Conservation (phyloP, 805 yeast species). For the Myxozyma vanderwaltii region DNA sequence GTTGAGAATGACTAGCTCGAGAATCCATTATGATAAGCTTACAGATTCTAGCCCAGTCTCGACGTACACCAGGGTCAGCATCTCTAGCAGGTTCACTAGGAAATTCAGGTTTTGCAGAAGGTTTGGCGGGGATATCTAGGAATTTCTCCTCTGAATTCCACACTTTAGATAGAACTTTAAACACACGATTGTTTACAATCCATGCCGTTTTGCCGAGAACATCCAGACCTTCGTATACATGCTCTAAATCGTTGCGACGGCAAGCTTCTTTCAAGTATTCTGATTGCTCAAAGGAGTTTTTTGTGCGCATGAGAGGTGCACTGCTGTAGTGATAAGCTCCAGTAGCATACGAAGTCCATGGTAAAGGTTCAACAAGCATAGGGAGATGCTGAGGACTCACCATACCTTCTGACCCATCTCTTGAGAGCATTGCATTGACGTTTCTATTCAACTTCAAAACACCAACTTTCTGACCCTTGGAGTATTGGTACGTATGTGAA, state of each 20-base stretch:
- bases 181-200: conserved; percentile 79
- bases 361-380: conserved; percentile 87
- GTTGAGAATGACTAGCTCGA: conserved; percentile 72
- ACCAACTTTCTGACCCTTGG: conserved; percentile 77
- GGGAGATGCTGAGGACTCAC: conserved; percentile 85
- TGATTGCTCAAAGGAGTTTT: conserved; percentile 82
- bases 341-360: conserved; percentile 77
- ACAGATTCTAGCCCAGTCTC: conserved; percentile 67
- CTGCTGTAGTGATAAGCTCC: conserved; percentile 83
- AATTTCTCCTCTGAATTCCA: conserved; percentile 87
- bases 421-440: conserved; percentile 65
- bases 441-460: conserved; percentile 73
- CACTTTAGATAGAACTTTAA: conserved; percentile 66
- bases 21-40: conserved; percentile 61
- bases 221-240: conserved; percentile 77
- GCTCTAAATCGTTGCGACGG: conserved; percentile 61
- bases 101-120: conserved; percentile 48
- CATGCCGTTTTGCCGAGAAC: conserved; percentile 86
- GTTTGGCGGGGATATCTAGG: conserved; percentile 67
- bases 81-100: conserved; percentile 63
- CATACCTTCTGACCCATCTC: conserved; percentile 64
- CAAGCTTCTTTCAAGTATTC: conserved; percentile 89
- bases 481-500: conserved; percentile 81
- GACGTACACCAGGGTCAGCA: conserved; percentile 70
- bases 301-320: conserved; percentile 68